phyloP scores from a whole-genome alignment of 495 filamentous ascomycete genomes.

The Stereocaulon alpinum region DNA sequence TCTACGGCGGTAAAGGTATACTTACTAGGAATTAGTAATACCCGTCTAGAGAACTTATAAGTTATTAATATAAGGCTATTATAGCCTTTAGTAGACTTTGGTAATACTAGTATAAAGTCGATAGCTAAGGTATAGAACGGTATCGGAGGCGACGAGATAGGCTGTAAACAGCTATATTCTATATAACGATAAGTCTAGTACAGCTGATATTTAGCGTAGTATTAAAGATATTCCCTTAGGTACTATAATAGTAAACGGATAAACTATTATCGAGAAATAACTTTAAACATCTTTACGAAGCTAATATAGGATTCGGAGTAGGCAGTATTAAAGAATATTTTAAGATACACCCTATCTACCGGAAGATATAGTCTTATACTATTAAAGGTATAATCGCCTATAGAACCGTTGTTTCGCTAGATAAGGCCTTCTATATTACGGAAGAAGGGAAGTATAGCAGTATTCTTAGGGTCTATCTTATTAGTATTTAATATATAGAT shows the following conservation, averaged over 20 bases:
- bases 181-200: not conserved
- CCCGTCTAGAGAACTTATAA: no score
- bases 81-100: no score
- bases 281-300: not conserved
- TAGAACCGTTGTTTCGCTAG: not conserved
- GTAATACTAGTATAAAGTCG: no score
- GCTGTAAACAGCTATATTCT: not conserved
- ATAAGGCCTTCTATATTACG: not conserved
- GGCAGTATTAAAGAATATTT: not conserved
- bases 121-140: no score
- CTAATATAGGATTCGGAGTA: not conserved
- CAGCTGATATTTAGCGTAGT: not conserved
- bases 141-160: no score
- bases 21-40: no score
- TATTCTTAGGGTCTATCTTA: not conserved
- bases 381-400: not conserved
- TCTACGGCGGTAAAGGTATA: no score
- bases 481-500: not conserved
- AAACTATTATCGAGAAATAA: not conserved
- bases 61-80: no score
- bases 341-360: not conserved
- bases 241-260: not conserved
- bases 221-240: not conserved
- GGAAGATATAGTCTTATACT: not conserved
- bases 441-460: not conserved